Conservation (phyloP, 208 protist genomes). For the Trichomonas vaginalis region DNA sequence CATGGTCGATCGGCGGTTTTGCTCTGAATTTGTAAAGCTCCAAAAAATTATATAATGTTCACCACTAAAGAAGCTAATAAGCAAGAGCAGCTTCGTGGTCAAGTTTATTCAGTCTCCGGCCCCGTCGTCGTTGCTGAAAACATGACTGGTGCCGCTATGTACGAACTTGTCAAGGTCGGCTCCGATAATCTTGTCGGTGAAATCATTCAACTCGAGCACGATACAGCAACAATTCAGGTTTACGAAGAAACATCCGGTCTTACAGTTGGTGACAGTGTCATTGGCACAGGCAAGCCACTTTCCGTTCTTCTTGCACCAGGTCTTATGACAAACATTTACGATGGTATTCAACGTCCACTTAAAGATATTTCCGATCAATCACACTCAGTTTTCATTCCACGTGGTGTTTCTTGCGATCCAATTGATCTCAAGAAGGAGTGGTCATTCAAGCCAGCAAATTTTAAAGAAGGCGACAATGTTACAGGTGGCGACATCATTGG, state of each 20-base stretch:
- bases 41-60: not conserved
- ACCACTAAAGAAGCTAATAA: not conserved
- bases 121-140: constrained; percentile 95
- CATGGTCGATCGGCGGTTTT: no score
- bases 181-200: constrained; percentile 89
- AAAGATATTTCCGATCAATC: constrained; percentile 79
- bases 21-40: no score
- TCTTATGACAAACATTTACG: constrained; percentile 97
- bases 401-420: constrained; percentile 78
- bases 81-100: not conserved
- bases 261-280: constrained; percentile 94
- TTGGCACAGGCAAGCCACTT: constrained; percentile 90
- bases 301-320: constrained; percentile 98
- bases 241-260: constrained; percentile 98
- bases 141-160: constrained; percentile 97
- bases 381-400: constrained; percentile 92
- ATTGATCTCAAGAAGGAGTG: constrained; percentile 75
- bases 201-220: constrained; percentile 96
- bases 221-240: constrained; percentile 98
- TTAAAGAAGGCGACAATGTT: constrained; percentile 73
- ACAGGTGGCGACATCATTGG: constrained; percentile 87
- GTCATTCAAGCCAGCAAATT: constrained; percentile 66
- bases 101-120: not conserved
- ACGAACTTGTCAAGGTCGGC: constrained; percentile 98
- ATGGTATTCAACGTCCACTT: constrained; percentile 99